Conservation (phyloP, 495 filamentous ascomycete species). For the Eremomyces bilateralis region DNA sequence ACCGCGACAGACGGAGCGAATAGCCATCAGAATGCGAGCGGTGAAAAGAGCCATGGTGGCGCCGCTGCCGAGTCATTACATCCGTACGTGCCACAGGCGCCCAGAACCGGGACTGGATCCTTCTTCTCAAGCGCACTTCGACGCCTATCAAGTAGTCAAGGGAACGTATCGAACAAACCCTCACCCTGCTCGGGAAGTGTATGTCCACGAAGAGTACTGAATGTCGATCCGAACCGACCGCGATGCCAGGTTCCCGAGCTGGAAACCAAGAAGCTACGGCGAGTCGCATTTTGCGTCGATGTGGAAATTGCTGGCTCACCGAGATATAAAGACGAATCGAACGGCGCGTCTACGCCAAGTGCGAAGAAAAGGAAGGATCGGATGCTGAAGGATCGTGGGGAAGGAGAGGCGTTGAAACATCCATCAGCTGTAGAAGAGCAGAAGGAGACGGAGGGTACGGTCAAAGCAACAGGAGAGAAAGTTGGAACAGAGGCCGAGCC, state of each 20-base stretch:
- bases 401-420: slow-evolving; percentile 44
- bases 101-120: slow-evolving; percentile 29
- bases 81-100: slow-evolving; percentile 45
- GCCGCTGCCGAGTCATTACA: slow-evolving; percentile 14
- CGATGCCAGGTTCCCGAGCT: slow-evolving; percentile 61
- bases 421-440: slow-evolving; percentile 33
- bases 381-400: slow-evolving; percentile 45
- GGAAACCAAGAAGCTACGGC: slow-evolving; percentile 55
- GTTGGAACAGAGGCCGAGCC: slow-evolving; percentile 11
- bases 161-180: slow-evolving; percentile 20
- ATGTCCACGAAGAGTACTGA: slow-evolving; percentile 63
- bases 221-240: slow-evolving; percentile 60
- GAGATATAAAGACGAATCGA: slow-evolving; percentile 26
- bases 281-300: slow-evolving; percentile 89
- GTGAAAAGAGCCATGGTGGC: too few species aligned
- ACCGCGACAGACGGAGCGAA: too few species aligned
- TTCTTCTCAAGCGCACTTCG: slow-evolving; percentile 68
- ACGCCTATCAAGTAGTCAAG: slow-evolving; percentile 44
- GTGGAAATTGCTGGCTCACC: slow-evolving; percentile 78
- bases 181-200: slow-evolving; percentile 25
- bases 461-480: slow-evolving; percentile 24
- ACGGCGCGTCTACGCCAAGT: slow-evolving; percentile 16
- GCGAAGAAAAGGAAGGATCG: slow-evolving; percentile 36
- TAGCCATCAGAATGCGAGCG: too few species aligned
- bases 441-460: slow-evolving; percentile 29